Base-by-base conservation (phyloP, 2,329 filamentous ascomycete species). In the Cryphonectria carpinicola region DNA sequence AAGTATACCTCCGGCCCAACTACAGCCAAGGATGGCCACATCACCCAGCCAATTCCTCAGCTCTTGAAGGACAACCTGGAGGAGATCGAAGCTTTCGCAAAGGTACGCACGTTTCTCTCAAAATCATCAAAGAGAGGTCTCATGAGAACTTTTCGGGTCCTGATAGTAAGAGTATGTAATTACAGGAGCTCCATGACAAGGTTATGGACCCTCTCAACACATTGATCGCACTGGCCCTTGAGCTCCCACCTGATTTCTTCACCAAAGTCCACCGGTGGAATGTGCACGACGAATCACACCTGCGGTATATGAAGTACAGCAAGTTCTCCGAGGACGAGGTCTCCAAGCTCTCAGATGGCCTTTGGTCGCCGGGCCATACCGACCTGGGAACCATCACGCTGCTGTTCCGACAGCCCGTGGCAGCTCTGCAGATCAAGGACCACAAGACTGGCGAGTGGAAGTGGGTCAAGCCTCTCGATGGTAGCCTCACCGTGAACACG, bases 221-320 rank as follows among this genome's bases (percentile, higher is more conserved):
- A 0, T 82, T 89, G n/a, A 86, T 89, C 70, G 86, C 87, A 10
- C 85, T 88, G 65, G 79, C 89, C 1, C 82, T 89, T 0, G 81
- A 89, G 74, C 80, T 90, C 0, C 84, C 85, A 0, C 83, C 86
- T 49, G 86, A 89, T 81, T 89, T 14, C 83, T 86, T 28, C 82
- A 82, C 5, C 81, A 85, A 67, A 22, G 54, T 67, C 63, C 87
- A 89, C 74, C 80, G 79, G 3, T 90, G 88, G 73, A 82, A 87
- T 3, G 80, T 83, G 60, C 81, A 84, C 35, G 82, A 83, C 37
- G 86, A 88, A 70, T 84, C 86, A 65, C 86, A 89, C 74, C 81
- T 89, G 46, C 84, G 88, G 10, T 89, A 89, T 77, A 89, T 89
- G 87, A 84, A 87, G 71, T 89, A 89, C 74, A 82, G 84, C 69